A percentile compares a stretch with the other conserved stretches of the same genome.
These are phyloP conservation scores for Laburnicola sp. DNA, from an alignment of 2,329 filamentous ascomycete species.

Conservation along the genomic window DNA sequence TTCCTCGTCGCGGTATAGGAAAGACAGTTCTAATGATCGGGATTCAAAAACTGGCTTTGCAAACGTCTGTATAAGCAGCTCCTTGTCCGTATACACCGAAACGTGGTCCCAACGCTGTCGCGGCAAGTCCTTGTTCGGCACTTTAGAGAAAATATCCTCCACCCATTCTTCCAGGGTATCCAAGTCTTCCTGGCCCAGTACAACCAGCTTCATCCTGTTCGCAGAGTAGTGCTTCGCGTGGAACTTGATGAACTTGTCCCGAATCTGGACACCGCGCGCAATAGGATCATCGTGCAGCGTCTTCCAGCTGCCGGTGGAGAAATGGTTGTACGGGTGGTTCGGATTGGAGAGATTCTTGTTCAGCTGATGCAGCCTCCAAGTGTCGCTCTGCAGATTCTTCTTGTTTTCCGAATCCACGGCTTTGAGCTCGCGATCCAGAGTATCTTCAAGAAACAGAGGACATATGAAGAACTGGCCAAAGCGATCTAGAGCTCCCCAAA, in stretches of 20 bases:
- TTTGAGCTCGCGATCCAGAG: slow-evolving; percentile 81
- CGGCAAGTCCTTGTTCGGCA: slow-evolving; percentile 79
- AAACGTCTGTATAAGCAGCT: slow-evolving; percentile 73
- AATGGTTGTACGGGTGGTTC: slow-evolving; percentile 85
- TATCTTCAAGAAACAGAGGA: slow-evolving; percentile 81
- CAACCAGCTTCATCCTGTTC: slow-evolving; percentile 89
- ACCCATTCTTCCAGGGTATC: slow-evolving; percentile 85
- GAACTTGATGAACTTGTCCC: slow-evolving; percentile 90
- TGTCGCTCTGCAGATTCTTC: slow-evolving; percentile 91
- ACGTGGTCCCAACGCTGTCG: slow-evolving; percentile 68
- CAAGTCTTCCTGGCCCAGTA: slow-evolving; percentile 78
- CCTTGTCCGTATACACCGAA: slow-evolving; percentile 60
- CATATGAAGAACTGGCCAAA: slow-evolving; percentile 94
- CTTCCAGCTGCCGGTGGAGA: slow-evolving; percentile 86
- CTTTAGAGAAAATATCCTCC: slow-evolving; percentile 75
- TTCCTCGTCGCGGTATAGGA: slow-evolving; percentile 85
- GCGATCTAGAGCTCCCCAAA: slow-evolving; percentile 82
- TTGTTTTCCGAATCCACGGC: slow-evolving; percentile 97
- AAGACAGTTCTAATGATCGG: slow-evolving; percentile 75
- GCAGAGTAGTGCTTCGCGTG: slow-evolving; percentile 88
- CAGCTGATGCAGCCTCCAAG: slow-evolving; percentile 84
- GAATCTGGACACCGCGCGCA: slow-evolving; percentile 76
- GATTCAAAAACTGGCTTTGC: slow-evolving; percentile 91
- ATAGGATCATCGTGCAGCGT: slow-evolving; percentile 83
- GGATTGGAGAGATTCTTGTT: slow-evolving; percentile 87